Conservation (phyloP, 2,329 filamentous ascomycete species). For the Hypoxylon sp. region DNA sequence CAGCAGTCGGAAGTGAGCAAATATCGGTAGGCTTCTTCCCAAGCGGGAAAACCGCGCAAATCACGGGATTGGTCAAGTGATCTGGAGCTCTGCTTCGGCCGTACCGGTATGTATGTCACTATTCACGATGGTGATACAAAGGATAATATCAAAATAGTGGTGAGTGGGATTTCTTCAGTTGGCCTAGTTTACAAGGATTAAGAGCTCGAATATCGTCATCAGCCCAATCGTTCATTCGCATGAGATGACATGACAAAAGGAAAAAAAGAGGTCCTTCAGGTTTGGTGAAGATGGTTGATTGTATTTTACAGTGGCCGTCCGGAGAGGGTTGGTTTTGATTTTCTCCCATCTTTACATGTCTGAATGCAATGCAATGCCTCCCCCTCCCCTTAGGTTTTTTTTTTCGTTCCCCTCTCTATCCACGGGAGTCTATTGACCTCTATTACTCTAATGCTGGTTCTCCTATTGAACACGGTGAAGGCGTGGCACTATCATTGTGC, state of each 20-base stretch:
- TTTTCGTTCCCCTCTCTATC: constrained; percentile 44
- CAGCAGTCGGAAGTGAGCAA: background rate
- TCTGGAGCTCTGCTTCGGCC: constrained; percentile 24
- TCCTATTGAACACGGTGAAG: constrained; percentile 52
- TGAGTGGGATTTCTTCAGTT: constrained; percentile 40
- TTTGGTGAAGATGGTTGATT: constrained; percentile 47
- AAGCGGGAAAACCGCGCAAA: constrained; percentile 43
- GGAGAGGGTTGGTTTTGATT: constrained; percentile 40
- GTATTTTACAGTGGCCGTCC: constrained; percentile 48
- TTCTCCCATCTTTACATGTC: constrained; percentile 55
- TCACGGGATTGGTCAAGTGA: constrained; percentile 40
- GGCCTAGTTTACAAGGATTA: constrained; percentile 16
- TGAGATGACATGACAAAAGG: constrained; percentile 7
- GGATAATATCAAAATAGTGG: constrained; percentile 14
- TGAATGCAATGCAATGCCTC: constrained; percentile 54
- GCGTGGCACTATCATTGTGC: constrained; percentile 43
- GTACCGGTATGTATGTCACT: background rate
- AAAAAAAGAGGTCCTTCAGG: constrained; percentile 13
- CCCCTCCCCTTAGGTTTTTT: constrained; percentile 45
- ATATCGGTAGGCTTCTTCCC: constrained; percentile 7
- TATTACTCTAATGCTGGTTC: constrained; percentile 57
- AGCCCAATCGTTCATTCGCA: constrained; percentile 17
- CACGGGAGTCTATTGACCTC: constrained; percentile 52
- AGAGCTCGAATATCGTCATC: constrained; percentile 20
- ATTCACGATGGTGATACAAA: constrained; percentile 29